phyloP scores from a whole-genome alignment of 2,329 filamentous ascomycete species.

The Penicillium expansum region DNA sequence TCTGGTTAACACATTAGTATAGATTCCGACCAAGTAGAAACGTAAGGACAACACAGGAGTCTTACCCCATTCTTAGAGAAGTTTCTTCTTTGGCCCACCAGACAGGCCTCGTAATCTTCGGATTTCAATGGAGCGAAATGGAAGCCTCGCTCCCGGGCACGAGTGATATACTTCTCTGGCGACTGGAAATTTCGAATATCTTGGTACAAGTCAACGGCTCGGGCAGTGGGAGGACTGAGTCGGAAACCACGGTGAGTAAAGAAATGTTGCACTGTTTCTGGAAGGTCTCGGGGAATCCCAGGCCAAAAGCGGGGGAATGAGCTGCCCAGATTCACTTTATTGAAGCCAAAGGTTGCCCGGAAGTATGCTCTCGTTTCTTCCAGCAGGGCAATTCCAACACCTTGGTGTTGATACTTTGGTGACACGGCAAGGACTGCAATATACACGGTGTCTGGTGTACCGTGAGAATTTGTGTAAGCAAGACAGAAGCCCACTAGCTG shows the following conservation, averaged over 20 bases:
- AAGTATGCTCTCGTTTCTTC: conserved; percentile 30
- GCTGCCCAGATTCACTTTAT: conserved; percentile 28
- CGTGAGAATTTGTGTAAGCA: conserved; percentile 30
- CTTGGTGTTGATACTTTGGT: conserved; percentile 34
- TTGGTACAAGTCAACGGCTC: conserved; percentile 42
- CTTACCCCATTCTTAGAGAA: conserved; percentile 39
- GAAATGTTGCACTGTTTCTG: conserved; percentile 37
- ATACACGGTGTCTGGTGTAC: conserved; percentile 26
- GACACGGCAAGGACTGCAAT: conserved; percentile 41
- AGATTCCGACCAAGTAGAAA: not conserved
- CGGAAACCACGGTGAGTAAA: conserved; percentile 44
- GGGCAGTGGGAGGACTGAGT: conserved; percentile 23
- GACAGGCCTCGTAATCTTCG: conserved; percentile 40
- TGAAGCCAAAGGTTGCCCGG: conserved; percentile 24
- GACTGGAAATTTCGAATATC: conserved; percentile 38
- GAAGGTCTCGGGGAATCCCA: conserved; percentile 42
- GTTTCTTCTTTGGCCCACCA: conserved; percentile 40
- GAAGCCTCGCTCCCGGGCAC: conserved; percentile 35
- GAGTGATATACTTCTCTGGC: conserved; percentile 35
- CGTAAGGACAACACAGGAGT: not conserved
- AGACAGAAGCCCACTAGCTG: conserved; percentile 40
- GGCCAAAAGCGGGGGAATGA: conserved; percentile 49
- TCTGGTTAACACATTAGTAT: conserved; percentile 24
- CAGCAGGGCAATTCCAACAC: conserved; percentile 41
- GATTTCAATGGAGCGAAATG: conserved; percentile 38